Base-by-base conservation (phyloP, 257 asterid species). In the Gynochthodes officinalis region DNA sequence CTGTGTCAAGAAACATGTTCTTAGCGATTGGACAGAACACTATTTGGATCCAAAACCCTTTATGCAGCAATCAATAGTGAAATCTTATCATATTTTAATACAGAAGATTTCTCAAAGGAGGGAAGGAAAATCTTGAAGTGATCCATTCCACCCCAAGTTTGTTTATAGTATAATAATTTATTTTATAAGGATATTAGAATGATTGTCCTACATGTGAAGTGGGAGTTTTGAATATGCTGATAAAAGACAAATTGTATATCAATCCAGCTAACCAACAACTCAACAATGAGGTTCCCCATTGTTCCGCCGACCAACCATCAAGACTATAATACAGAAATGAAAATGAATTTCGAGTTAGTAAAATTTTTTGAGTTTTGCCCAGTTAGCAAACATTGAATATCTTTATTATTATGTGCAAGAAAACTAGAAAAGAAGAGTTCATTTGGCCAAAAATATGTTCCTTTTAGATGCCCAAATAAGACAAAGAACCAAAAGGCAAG, bases 261-360 rank as follows among this genome's bases (percentile, higher is more conserved):
- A 69, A 73, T 81, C 82, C 79, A 74, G 77, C 79, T 71, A 54
- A 71, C 71, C 15, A 64, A 33, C 76, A 55, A 75, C 50, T 53
- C 70, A 66, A 67, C 76, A 64, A 55, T 12, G 74, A 72, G 52
- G 43, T 72, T 69, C 27, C 64, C 43, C 79, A 39, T 59, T 35
- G 57, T 27, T 30, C 25, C 13, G 60, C 71, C 71, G 58, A 61
- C 79, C 71, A 66, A 61, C 79, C 66, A 70, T 52, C 48, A 37
- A 28, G 69, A 23, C 44, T 65, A 43, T 32, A 55, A 27, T 32
- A 59, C 8, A 27, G 48, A 18, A 12, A 60, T 33, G 15, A 52
- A 42, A 61, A 60, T 35, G 21, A 3, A 18, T 23, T 5, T 46
- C 32, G 16, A n/a, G 59, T n/a, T 9, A 14, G 37, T 33, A 33